phyloP scores from a whole-genome alignment of 2,329 filamentous ascomycete species.

The Aspergillus fructus region DNA sequence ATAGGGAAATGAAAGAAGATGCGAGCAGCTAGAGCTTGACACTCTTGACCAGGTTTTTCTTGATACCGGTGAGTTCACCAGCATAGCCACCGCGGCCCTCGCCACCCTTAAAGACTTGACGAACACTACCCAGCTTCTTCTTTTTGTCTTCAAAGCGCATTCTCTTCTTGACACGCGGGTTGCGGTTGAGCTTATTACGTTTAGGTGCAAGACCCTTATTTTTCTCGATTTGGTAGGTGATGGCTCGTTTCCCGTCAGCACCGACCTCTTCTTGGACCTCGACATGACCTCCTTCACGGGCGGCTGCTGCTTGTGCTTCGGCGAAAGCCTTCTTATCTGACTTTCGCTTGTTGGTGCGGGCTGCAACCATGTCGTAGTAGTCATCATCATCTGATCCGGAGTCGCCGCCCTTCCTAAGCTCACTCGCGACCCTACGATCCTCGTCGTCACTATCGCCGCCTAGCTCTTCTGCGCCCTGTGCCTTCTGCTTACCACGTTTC shows the following conservation, averaged over 20 bases:
- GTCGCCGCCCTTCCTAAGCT: conserved; percentile 40
- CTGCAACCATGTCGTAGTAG: conserved; percentile 87
- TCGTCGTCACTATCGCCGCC: conserved; percentile 70
- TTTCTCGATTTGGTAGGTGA: conserved; percentile 92
- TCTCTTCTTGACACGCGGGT: conserved; percentile 96
- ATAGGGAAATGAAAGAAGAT: conserved; percentile 14
- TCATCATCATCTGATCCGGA: conserved; percentile 47
- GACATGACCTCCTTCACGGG: conserved; percentile 59
- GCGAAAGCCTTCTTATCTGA: conserved; percentile 70
- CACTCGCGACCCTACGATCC: conserved; percentile 55
- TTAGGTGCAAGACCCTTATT: conserved; percentile 92
- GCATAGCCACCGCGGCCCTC: conserved; percentile 82
- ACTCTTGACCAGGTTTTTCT: conserved; percentile 89
- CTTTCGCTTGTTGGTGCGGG: conserved; percentile 58
- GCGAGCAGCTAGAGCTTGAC: conserved; percentile 67
- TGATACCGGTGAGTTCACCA: conserved; percentile 94
- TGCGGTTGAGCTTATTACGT: conserved; percentile 89
- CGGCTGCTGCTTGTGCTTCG: conserved; percentile 55
- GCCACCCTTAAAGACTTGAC: conserved; percentile 80
- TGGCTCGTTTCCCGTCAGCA: conserved; percentile 84
- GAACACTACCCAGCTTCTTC: conserved; percentile 92
- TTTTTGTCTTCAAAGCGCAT: conserved; percentile 95
- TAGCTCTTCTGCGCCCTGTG: conserved; percentile 64
- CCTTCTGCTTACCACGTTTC: conserved; percentile 68
- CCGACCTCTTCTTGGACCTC: conserved; percentile 68